A percentile compares a stretch with the other conserved stretches of the same genome.
phyloP scores from a whole-genome alignment of 1,284 basidiomycete genomes.

The Phlebopus sp. region DNA sequence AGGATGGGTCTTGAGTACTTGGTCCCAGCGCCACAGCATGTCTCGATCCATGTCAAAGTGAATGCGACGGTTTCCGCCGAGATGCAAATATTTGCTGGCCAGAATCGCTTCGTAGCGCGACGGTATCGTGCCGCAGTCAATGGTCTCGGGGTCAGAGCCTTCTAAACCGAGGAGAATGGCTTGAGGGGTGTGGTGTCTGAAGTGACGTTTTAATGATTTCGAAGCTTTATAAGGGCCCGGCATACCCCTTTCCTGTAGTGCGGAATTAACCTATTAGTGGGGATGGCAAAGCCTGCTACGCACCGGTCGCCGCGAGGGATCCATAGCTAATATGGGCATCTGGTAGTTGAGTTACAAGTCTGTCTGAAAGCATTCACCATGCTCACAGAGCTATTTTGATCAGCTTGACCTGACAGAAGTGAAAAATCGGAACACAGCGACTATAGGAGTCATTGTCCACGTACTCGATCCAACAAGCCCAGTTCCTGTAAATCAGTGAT shows the following conservation, averaged over 20 bases:
- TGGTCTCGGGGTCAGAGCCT: slow-evolving; percentile 83
- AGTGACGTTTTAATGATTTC: slow-evolving; percentile 4
- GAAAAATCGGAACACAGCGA: slow-evolving; percentile 5
- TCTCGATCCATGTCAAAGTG: slow-evolving; percentile 85
- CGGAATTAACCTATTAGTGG: slow-evolving; percentile 22
- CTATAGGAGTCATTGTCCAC: slow-evolving; percentile 9
- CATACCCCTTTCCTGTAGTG: slow-evolving; percentile 72
- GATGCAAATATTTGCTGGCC: slow-evolving; percentile 59
- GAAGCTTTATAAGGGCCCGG: slow-evolving; percentile 4
- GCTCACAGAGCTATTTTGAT: slow-evolving; percentile 84
- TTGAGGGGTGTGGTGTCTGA: slow-evolving; percentile 91
- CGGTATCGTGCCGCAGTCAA: slow-evolving; percentile 78
- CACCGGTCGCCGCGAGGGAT: slow-evolving; percentile 75
- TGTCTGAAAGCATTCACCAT: neutral
- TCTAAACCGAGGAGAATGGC: slow-evolving; percentile 90
- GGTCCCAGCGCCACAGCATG: slow-evolving; percentile 90
- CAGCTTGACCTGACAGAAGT: slow-evolving; percentile 54
- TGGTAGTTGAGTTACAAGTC: slow-evolving; percentile 3
- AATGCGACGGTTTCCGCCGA: slow-evolving; percentile 75
- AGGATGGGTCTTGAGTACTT: slow-evolving; percentile 76
- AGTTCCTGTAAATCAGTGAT: slow-evolving; percentile 73
- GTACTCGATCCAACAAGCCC: slow-evolving; percentile 68
- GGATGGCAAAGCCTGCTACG: slow-evolving; percentile 13
- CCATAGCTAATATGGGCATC: slow-evolving; percentile 54
- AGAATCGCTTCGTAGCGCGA: slow-evolving; percentile 73